These are phyloP conservation scores for Paecilomyces variotii DNA, from an alignment of 2,329 filamentous ascomycete genomes.

Conservation along the genomic window DNA sequence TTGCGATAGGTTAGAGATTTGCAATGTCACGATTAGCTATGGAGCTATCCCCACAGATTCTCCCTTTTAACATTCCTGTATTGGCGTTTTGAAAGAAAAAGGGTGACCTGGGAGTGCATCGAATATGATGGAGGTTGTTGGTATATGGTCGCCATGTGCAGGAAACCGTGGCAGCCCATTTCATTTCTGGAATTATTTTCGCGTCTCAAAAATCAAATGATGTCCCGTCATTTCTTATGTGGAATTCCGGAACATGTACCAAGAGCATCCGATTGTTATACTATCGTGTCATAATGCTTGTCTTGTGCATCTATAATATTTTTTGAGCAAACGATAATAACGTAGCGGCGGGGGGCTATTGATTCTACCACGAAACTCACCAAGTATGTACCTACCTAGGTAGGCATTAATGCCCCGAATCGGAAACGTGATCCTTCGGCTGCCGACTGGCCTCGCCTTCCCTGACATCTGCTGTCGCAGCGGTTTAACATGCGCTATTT, in stretches of 20 bases:
- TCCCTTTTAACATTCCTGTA: not conserved
- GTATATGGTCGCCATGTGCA: not conserved
- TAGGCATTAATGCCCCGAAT: too few species aligned
- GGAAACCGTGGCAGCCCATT: not conserved
- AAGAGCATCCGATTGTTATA: not conserved
- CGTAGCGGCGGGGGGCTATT: too few species aligned
- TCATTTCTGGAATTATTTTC: not conserved
- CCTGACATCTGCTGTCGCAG: too few species aligned
- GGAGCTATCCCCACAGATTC: not conserved
- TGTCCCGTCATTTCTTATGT: not conserved
- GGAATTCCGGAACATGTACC: not conserved
- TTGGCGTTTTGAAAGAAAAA: not conserved
- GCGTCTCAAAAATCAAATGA: not conserved
- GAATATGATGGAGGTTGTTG: not conserved
- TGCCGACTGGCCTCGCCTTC: too few species aligned
- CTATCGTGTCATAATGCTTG: not conserved
- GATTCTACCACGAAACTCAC: too few species aligned
- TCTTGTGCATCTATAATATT: not conserved
- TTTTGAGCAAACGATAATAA: too few species aligned
- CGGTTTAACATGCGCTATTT: too few species aligned
- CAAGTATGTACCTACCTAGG: too few species aligned
- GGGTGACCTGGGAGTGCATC: not conserved
- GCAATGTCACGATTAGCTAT: not conserved
- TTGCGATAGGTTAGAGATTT: conserved; percentile 21
- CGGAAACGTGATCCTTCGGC: too few species aligned